Conservation (phyloP, 1,139 yeast species). For the Tardiomyces depauwii region DNA sequence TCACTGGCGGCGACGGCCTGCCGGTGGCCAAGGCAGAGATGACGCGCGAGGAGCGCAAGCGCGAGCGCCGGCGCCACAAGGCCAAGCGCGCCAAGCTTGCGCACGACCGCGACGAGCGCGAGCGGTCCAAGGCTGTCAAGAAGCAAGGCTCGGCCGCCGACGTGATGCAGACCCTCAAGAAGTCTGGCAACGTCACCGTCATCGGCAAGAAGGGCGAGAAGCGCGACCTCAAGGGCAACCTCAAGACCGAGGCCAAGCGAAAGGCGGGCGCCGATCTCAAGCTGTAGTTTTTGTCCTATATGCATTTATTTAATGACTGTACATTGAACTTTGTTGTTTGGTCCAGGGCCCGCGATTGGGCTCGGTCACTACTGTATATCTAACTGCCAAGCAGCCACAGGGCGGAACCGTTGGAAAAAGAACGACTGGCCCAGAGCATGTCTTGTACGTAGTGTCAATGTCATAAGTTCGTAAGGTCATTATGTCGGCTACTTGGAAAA, state of each 20-base stretch:
- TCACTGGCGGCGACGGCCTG: conserved; percentile 67
- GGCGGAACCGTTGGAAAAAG: neutral
- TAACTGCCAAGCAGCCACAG: neutral
- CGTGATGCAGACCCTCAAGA: conserved; percentile 62
- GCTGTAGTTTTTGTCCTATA: conserved; percentile 14
- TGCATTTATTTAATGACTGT: conserved; percentile 4
- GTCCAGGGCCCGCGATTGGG: no score
- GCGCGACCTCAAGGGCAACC: conserved; percentile 62
- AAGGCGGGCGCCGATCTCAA: conserved; percentile 19
- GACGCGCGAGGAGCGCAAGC: conserved; percentile 74
- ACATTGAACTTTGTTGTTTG: neutral
- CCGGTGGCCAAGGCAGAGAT: conserved; percentile 78
- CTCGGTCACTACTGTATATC: no score
- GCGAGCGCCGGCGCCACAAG: conserved; percentile 78
- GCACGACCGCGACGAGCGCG: conserved; percentile 29
- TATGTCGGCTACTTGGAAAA: conserved; percentile 9
- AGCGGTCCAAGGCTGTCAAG: conserved; percentile 19
- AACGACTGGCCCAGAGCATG: neutral
- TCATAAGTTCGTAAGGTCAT: neutral
- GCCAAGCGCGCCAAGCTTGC: conserved; percentile 58
- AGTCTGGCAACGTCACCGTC: conserved; percentile 67
- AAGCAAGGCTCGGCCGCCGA: conserved; percentile 44
- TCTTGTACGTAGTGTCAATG: neutral
- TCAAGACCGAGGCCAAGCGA: conserved; percentile 32
- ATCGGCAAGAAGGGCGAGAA: conserved; percentile 70